Base-by-base conservation (phyloP, 2,329 filamentous ascomycete genomes). In the Aspergillus felis region DNA sequence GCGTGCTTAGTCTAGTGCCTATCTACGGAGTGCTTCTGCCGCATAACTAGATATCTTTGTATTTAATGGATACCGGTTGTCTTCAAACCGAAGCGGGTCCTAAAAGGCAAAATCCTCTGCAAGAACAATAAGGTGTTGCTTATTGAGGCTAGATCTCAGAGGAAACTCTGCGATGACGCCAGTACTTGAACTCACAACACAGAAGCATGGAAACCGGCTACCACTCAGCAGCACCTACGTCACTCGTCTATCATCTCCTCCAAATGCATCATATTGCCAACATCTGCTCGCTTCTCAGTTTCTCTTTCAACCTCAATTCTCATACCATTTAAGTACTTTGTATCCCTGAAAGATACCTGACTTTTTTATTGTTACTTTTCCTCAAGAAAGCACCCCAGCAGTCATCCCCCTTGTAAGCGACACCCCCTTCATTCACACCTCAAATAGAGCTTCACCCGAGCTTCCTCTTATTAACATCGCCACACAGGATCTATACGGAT, bases 221-320 rank as follows among this genome's bases (percentile, higher is more conserved):
- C 44, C 41, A 46, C 22, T 12, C 44, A 60, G 60, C 60, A 61
- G 59, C 59, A 65, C 64, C 64, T 72, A 72, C 69, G 70, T 72
- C 70, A 72, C 67, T 67, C 57, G 62, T 54, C 59, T 61, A 69
- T 72, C 69, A 71, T 71, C 58, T 64, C 57, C 24, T 47, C 6
- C 44, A 27, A 17, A 47, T 47, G 44, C 44, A 47, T 47, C 44
- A 47, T 47, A 14, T 60, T 46, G 49, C 51, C 52, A 44, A 24
- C 35, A 51, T 51, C 29, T 51, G 35, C 53, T 38, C 32, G 53
- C 35, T 51, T 51, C 49, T 57, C 57, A 38, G 9, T 51, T 25
- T 9, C 32, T 51, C 50, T 41, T 22, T 22, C 27, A 20, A 48
- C 35, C 25, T 41, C 28, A 51, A 47, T 52, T 44, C 51, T 54